Evolutionary conservation across 768 basidiomycete genomes (phyloP), one percentile per base, ranked within the genome.

Genomic region (Tubosaeta sp.): DNA sequence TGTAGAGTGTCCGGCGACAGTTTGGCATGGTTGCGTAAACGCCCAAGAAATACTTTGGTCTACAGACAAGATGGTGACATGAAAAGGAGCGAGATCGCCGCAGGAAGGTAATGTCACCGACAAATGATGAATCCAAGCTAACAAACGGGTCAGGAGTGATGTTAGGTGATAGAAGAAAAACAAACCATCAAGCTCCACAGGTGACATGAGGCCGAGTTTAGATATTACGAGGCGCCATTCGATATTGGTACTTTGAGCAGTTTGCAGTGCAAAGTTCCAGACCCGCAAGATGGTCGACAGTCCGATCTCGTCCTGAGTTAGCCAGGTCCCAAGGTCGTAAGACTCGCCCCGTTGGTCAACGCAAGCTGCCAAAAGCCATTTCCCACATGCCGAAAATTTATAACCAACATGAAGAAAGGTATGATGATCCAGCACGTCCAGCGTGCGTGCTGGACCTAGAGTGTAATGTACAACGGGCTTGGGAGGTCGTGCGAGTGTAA

Each of bases 201-300:
- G 67, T 1, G 68, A 64, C 73, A 92, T 81, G 10, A 69, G 51
- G 0, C 90, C 90, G 4, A 85, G 67, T 61, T 84, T 88, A 6
- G 85, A 71, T 50, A 94, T 73, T 9, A 86, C 82, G 11, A 93
- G 69, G 46, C 85, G 77, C 91, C 91, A 94, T 63, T 93, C 89
- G 19, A 90, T 71, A 61, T 82, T 81, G 11, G 84, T 84, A 54
- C 73, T 79, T 59, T 74, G 76, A 11, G 83, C 81, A 59, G 87
- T 79, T 31, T 77, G 73, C 48, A 77, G 63, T 0, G 76, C 78
- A 66, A 93, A 89, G 13, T 76, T 75, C 89, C 90, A 91, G 7
- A 93, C 73, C 52, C 80, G 81, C 44, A 67, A 70, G 3, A 84
- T 76, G 4, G 80, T 66, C 52, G 79, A 79, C 13, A 68, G 67